phyloP scores from a whole-genome alignment of 176 grass and related monocot species.

The Zizania latifolia region DNA sequence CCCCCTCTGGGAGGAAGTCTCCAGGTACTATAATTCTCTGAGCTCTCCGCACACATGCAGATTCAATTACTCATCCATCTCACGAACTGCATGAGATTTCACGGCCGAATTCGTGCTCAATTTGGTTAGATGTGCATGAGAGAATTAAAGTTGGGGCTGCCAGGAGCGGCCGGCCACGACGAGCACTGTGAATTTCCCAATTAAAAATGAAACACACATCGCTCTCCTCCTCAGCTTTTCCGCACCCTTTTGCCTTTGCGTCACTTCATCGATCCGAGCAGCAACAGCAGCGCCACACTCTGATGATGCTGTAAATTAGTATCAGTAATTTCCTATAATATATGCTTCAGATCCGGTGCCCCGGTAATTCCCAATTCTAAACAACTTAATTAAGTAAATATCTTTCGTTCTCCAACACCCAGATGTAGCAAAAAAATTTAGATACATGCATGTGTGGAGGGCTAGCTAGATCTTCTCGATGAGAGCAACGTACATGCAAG shows the following conservation, averaged over 20 bases:
- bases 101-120: slow-evolving; percentile 3
- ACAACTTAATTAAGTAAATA: background rate
- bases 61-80: background rate
- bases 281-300: background rate
- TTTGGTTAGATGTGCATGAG: background rate
- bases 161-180: background rate
- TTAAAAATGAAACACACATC: slow-evolving; percentile 49
- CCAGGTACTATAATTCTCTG: slow-evolving; percentile 43
- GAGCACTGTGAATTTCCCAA: slow-evolving; percentile 27
- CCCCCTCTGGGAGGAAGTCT: slow-evolving; percentile 82
- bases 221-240: slow-evolving; percentile 41
- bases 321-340: background rate
- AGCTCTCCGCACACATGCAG: background rate
- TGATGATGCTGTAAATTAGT: background rate
- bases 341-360: slow-evolving; percentile 14
- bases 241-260: background rate
- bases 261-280: slow-evolving; percentile 11
- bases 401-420: background rate
- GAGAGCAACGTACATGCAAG: slow-evolving; percentile 14
- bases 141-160: background rate
- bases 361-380: background rate
- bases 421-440: background rate
- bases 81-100: slow-evolving; percentile 18
- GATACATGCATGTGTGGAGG: background rate
- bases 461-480: background rate